Base-by-base conservation (phyloP, 768 basidiomycete species). In the Boletus edulis region DNA sequence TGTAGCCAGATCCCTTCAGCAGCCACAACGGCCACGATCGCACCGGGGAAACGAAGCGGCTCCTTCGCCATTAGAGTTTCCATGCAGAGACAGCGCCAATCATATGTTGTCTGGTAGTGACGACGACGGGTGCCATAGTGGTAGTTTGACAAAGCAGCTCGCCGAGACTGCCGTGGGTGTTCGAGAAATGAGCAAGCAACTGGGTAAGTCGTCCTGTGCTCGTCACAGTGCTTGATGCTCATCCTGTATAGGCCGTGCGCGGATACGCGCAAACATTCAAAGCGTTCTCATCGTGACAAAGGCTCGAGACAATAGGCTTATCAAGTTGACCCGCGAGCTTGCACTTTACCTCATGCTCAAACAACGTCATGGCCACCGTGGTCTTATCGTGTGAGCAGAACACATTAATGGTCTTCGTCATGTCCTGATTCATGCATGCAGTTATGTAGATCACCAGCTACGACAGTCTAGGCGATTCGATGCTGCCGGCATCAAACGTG, bases 161-260 rank as follows among this genome's bases (percentile, higher is more conserved):
- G 97, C 96, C 9, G 96, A 96, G 75, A 99, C 97, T 18, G 97
- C 97, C 17, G 91, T 94, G 13, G 90, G 94, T 38, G 97, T 99
- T 12, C 82, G 97, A 46, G 97, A 99, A 74, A 95, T 98, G 94
- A 96, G 94, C 83, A 96, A 96, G 72, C 92, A 96, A 71, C 86
- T 99, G 17, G 97, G 96, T 93, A 62, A 66, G 80, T 75, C 29
- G 35, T 58, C 46, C 41, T 50, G 37, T 51, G 46, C 17, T 13
- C 34, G 35, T 49, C 46, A 41, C 47, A 39, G 47, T 29, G 35
- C 45, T 38, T 34, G 46, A 35, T 49, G 22, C 56, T 68, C 60
- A 56, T 55, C 12, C 22, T 37, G n/a, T 24, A 44, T 64, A 98
- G 95, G 96, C 50, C 89, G 96, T 52, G 94, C 96, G 5, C 83